Evolutionary conservation across 2,329 filamentous ascomycete species (phyloP), one percentile per base, ranked within the genome.

Genomic region (Colletotrichum magnum): DNA sequence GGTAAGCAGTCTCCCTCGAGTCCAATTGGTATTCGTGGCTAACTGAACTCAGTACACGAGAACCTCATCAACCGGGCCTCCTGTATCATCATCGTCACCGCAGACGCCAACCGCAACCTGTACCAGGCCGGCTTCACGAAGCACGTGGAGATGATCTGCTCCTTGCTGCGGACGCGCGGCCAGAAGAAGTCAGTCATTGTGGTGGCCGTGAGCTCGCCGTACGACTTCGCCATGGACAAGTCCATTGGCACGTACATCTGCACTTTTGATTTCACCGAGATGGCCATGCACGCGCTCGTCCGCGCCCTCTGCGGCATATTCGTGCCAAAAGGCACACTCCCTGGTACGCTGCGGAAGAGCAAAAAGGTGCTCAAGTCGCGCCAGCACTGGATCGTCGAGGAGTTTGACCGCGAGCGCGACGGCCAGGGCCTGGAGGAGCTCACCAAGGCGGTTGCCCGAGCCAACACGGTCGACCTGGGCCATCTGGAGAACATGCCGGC

Each of bases 91-190:
- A 91, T 98, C 58, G 88, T 98, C 39, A 98, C 95, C 0, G 95
- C 95, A 10, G 95, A 98, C 81, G 95, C 95, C 1, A 97, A 97
- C 77, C 88, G 95, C 48, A 98, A 98, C 76, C 83, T 97, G 15
- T 98, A 98, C 77, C 95, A 98, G 78, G 90, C 94, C 58, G 94
- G 94, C 0, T 98, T 98, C 77, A 95, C 95, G 2, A 98, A 98
- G 78, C 95, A 98, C 73, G 93, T 98, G 9, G 92, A 95, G 13
- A 96, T 97, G 92, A 95, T 98, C 81, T 98, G 95, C 81, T 94
- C 93, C 24, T 92, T 94, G 89, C 87, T 94, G 66, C 89, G 90
- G 6, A 90, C 91, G 6, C 88, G 88, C 15, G 93, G 93, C 2
- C 93, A 94, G 76, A 93, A 96, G 79, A 98, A 97, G 80, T 93